A percentile compares a stretch with the other conserved stretches of the same genome.
These are phyloP conservation scores for Flaveria ramosissima DNA, from an alignment of 129 eudicot genomes.

Conservation along the genomic window DNA sequence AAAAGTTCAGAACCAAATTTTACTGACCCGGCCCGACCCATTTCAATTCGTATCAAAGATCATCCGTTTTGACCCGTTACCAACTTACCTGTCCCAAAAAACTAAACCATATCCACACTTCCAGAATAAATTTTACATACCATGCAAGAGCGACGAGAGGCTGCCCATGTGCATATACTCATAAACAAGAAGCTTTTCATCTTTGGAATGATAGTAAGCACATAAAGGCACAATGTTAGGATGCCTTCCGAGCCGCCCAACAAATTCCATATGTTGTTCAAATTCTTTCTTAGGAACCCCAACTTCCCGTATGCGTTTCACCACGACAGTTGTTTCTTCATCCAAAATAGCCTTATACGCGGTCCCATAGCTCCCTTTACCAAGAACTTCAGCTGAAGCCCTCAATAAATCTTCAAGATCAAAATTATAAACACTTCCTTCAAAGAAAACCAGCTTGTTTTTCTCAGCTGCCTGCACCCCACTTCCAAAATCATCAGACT, in stretches of 20 bases:
- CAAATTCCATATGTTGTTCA: slow-evolving; percentile 82
- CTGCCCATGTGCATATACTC: slow-evolving; percentile 77
- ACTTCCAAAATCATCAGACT: slow-evolving; percentile 79
- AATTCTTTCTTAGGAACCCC: slow-evolving; percentile 72
- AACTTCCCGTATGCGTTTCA: slow-evolving; percentile 76
- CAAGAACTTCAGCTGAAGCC: slow-evolving; percentile 95
- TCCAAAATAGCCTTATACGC: slow-evolving; percentile 83
- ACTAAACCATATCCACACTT: not conserved
- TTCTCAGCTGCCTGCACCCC: slow-evolving; percentile 91
- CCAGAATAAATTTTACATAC: slow-evolving; percentile 37
- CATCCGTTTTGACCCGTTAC: not conserved
- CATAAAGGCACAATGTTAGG: slow-evolving; percentile 66
- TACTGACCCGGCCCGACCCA: not conserved
- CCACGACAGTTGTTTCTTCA: slow-evolving; percentile 76
- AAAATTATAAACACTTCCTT: slow-evolving; percentile 64
- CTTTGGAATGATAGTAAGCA: slow-evolving; percentile 88
- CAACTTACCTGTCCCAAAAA: not conserved
- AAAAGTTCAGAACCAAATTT: not conserved
- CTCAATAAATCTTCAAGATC: slow-evolving; percentile 89
- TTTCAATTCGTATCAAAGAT: not conserved
- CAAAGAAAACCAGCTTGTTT: slow-evolving; percentile 71
- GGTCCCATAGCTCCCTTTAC: slow-evolving; percentile 90
- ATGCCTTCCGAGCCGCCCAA: slow-evolving; percentile 59
- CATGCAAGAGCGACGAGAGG: slow-evolving; percentile 78
- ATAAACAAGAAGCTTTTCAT: slow-evolving; percentile 90